phyloP scores from a whole-genome alignment of 225 moss, liverwort and hornwort genomes.

The Marchantia paleacea region DNA sequence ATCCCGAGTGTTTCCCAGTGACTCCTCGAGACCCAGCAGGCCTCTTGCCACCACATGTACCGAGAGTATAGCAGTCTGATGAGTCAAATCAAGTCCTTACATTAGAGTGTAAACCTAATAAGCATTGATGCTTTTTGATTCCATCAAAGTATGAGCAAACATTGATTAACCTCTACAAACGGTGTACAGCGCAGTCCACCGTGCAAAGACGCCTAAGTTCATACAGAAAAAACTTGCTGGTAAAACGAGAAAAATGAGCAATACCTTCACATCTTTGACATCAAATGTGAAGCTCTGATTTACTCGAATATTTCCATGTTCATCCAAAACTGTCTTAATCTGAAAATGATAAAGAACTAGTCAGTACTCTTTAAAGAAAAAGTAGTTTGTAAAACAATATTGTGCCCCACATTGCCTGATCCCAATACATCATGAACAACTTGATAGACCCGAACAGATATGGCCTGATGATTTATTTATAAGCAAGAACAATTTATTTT shows the following conservation, averaged over 20 bases:
- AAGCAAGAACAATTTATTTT: neutral
- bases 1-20: slow-evolving; percentile 63
- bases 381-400: neutral
- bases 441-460: neutral
- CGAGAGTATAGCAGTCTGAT: slow-evolving; percentile 60
- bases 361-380: neutral
- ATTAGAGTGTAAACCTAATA: too few relatives aligned
- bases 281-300: slow-evolving; percentile 89
- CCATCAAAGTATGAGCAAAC: too few relatives aligned
- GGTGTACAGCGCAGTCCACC: too few relatives aligned
- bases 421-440: neutral
- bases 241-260: neutral
- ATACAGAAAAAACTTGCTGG: neutral
- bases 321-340: slow-evolving; percentile 35
- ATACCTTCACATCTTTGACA: slow-evolving; percentile 75
- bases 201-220: neutral
- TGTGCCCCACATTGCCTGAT: neutral
- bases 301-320: slow-evolving; percentile 59
- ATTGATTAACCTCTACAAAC: too few relatives aligned
- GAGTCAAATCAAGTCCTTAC: neutral
- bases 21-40: slow-evolving; percentile 84
- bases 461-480: neutral
- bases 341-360: slow-evolving; percentile 19
- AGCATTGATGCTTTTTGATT: too few relatives aligned
- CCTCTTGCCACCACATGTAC: slow-evolving; percentile 76